Conservation (phyloP, 345 rosid species). For the Gossypium mustelinum region DNA sequence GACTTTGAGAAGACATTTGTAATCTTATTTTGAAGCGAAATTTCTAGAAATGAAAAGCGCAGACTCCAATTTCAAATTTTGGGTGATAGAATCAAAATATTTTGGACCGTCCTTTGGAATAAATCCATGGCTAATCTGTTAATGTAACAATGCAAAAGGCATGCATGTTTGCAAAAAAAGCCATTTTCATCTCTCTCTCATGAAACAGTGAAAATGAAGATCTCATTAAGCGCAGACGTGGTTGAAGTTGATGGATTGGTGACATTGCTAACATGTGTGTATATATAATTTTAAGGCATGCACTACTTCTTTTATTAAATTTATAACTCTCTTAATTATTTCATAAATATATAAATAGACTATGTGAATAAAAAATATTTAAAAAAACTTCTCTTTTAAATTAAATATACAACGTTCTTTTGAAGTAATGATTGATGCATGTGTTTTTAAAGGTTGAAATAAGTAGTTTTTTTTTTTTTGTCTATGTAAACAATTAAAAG, state of each 20-base stretch:
- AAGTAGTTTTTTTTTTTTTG: no score
- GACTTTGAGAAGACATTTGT: no score
- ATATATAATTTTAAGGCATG: no score
- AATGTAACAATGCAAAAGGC: neutral
- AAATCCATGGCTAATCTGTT: conserved; percentile 1
- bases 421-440: no score
- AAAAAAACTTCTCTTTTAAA: no score
- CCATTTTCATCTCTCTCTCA: neutral
- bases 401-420: no score
- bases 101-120: neutral
- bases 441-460: no score
- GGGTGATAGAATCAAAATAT: neutral
- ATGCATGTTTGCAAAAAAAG: neutral
- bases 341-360: no score
- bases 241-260: neutral
- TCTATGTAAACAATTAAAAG: no score
- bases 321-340: no score
- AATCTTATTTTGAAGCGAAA: neutral
- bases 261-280: neutral
- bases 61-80: neutral
- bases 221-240: neutral
- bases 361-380: no score
- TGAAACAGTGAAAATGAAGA: neutral
- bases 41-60: neutral
- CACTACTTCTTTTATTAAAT: no score